Base-by-base conservation (phyloP, 1,284 basidiomycete genomes). In the Chalciporus sp. region DNA sequence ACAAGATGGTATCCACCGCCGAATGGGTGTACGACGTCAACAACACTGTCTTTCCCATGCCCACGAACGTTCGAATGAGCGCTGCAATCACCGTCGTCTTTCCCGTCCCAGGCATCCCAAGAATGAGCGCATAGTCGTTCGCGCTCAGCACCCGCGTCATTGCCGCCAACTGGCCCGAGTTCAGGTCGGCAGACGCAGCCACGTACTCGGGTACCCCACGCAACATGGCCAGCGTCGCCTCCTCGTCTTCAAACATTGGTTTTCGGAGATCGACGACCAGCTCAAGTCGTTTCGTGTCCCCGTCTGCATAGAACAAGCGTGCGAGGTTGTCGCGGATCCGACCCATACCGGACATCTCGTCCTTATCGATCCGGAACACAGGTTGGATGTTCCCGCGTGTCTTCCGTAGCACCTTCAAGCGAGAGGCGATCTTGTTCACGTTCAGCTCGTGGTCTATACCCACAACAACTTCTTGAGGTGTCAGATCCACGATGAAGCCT, bases 71-170 rank as follows among this genome's bases (percentile, higher is more conserved):
- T 61, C 84, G 83, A 66, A 99, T 95, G 41, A 98, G 81, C 40
- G 93, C 88, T 0, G 92, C 92, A 51, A 98, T 90, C 4, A 96
- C 92, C 0, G 95, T 97, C 33, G 96, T 98, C 75, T 99, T 99
- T 9, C 96, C 96, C 2, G 97, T 98, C 0, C 96, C 96, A 2
- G 96, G 96, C 97, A 99, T 98, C 23, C 96, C 97, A 6, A 98
- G 79, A 29, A 99, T 83, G 43, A 98, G 75, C 1, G 95, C 88
- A 68, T 98, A 99, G 70, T 99, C 95, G 56, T 85, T 76, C 0
- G 96, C 92, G 2, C 78, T 75, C 16, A 98, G 72, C 2, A 90
- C 92, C 58, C 85, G 88, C 28, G 74, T 70, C 67, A 98, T 81
- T 0, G 95, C 95, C 2, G 70, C 70, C 43, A 76, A 69, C 72